Evolutionary conservation across 495 filamentous ascomycete genomes (phyloP).

Genomic region (Chlorociboria aeruginascens): DNA sequence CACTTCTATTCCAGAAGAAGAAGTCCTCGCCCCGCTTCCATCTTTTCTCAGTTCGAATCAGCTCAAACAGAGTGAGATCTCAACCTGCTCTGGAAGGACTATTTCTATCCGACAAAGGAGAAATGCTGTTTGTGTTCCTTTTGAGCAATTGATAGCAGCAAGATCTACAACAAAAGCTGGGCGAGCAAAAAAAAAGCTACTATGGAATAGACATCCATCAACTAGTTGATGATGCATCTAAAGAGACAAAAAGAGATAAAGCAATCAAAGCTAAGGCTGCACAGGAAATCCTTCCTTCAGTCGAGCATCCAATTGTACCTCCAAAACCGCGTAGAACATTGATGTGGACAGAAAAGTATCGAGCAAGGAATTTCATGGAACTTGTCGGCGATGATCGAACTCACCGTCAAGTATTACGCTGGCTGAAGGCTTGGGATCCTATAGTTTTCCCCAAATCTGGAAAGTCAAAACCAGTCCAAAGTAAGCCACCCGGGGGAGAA

Average conservation of each 20-base stretch:
- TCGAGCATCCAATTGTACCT: slow-evolving; percentile 25
- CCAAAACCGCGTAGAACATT: slow-evolving; percentile 36
- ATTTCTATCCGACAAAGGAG: slow-evolving; percentile 43
- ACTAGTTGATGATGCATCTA: slow-evolving; percentile 58
- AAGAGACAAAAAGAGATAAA: slow-evolving; percentile 25
- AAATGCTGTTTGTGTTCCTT: slow-evolving; percentile 37
- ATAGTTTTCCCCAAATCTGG: slow-evolving; percentile 73
- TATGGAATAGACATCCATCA: slow-evolving; percentile 87
- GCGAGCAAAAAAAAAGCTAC: slow-evolving; percentile 63
- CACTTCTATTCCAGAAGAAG: background rate
- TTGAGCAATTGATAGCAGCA: slow-evolving; percentile 54
- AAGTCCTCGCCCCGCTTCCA: slow-evolving; percentile 10
- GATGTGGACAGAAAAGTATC: slow-evolving; percentile 85
- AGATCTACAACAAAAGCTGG: slow-evolving; percentile 57
- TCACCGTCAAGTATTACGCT: slow-evolving; percentile 80
- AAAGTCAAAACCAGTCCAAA: slow-evolving; percentile 33
- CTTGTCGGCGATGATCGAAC: slow-evolving; percentile 90
- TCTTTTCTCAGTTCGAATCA: slow-evolving; percentile 7
- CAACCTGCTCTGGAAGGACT: slow-evolving; percentile 54
- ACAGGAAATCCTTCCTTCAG: slow-evolving; percentile 23
- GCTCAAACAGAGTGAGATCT: slow-evolving; percentile 28
- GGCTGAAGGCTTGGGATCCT: slow-evolving; percentile 89
- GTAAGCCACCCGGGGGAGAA: slow-evolving; percentile 25
- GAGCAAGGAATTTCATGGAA: slow-evolving; percentile 83
- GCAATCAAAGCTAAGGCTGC: slow-evolving; percentile 13